Evolutionary conservation across 169 alveolate species (phyloP).

Genomic region (Hammondia hammondi): DNA sequence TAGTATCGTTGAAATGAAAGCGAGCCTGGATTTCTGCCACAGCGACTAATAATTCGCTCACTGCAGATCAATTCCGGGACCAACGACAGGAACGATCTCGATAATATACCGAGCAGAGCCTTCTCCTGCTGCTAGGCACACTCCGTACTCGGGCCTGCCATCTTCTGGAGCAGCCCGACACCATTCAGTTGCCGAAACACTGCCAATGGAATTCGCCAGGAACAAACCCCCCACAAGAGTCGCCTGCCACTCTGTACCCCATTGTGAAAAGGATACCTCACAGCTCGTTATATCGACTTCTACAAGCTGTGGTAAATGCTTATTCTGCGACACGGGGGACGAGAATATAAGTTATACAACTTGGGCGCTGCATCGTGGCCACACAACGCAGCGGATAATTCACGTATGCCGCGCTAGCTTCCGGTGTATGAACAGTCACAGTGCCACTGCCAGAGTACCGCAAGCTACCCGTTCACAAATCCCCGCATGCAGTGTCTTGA

Average conservation of each 20-base stretch:
- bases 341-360: background rate
- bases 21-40: background rate
- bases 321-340: background rate
- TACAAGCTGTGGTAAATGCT: background rate
- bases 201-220: background rate
- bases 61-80: constrained; percentile 81
- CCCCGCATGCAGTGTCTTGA: no score
- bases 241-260: constrained; percentile 1
- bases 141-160: constrained; percentile 88
- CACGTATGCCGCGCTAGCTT: no score
- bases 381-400: no score
- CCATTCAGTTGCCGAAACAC: constrained; percentile 78
- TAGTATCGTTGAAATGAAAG: constrained; percentile 9
- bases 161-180: constrained; percentile 89
- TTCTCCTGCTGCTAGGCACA: constrained; percentile 81
- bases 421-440: no score
- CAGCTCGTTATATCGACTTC: background rate
- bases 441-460: no score
- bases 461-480: no score
- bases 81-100: constrained; percentile 84
- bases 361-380: no score
- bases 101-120: constrained; percentile 85
- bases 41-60: background rate
- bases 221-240: background rate
- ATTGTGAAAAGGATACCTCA: background rate